phyloP scores from a whole-genome alignment of 805 yeast genomes.

The Starmerella khaoyaiensis region DNA sequence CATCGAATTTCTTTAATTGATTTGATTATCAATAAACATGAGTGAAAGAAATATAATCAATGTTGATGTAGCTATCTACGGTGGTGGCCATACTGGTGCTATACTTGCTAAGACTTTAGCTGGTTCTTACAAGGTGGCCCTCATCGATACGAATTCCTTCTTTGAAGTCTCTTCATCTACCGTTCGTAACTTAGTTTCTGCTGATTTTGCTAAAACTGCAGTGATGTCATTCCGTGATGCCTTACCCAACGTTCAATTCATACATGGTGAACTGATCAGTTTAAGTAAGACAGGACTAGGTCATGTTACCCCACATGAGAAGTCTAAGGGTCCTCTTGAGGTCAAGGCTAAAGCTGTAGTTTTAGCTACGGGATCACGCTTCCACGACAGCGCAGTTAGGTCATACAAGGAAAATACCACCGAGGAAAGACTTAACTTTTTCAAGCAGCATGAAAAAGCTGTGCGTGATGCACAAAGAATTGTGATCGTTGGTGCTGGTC shows the following conservation, averaged over 20 bases:
- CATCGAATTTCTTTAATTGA: too few species aligned
- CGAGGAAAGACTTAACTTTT: conserved; percentile 1
- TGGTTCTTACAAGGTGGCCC: neutral
- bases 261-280: conserved; percentile 5
- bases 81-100: conserved; percentile 10
- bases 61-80: conserved; percentile 7
- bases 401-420: neutral
- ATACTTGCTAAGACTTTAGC: conserved; percentile 1
- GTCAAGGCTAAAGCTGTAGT: conserved; percentile 6
- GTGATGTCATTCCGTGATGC: neutral
- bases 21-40: too few species aligned
- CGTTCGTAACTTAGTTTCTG: conserved; percentile 7
- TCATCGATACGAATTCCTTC: conserved; percentile 5
- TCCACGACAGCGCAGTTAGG: neutral
- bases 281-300: conserved; percentile 2
- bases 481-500: conserved; percentile 7
- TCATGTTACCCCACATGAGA: neutral
- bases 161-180: conserved; percentile 4
- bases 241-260: conserved; percentile 1
- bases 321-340: neutral
- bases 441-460: conserved; percentile 1
- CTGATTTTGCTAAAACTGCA: conserved; percentile 7
- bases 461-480: neutral
- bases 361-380: conserved; percentile 8
- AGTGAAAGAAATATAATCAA: too few species aligned